phyloP scores from a whole-genome alignment of 345 rosid genomes.

The Syzygium jambos region DNA sequence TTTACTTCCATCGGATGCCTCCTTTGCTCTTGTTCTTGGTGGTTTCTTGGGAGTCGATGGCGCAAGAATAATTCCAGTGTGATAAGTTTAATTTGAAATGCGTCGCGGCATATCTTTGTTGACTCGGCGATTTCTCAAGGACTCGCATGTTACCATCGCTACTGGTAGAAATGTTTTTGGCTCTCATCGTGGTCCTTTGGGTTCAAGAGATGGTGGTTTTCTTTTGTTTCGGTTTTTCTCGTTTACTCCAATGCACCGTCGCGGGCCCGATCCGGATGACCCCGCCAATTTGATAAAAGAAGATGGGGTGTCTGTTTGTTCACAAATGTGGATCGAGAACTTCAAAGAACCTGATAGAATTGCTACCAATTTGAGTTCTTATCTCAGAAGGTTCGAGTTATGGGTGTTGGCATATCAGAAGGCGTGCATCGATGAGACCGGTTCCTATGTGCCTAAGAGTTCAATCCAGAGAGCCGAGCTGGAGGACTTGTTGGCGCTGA shows the following conservation, averaged over 20 bases:
- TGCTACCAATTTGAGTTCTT: slow-evolving; percentile 47
- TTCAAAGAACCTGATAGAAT: slow-evolving; percentile 40
- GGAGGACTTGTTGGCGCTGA: slow-evolving; percentile 71
- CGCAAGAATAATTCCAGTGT: not conserved
- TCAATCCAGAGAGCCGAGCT: slow-evolving; percentile 64
- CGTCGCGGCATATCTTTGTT: not conserved
- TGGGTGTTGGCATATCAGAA: slow-evolving; percentile 97
- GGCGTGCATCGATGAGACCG: slow-evolving; percentile 77
- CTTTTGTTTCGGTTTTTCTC: slow-evolving; percentile 42
- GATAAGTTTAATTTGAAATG: not conserved
- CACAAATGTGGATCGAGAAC: slow-evolving; percentile 90
- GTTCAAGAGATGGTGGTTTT: slow-evolving; percentile 1
- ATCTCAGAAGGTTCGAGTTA: slow-evolving; percentile 74
- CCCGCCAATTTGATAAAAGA: slow-evolving; percentile 74
- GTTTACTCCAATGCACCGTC: slow-evolving; percentile 38
- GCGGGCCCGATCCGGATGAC: slow-evolving; percentile 73
- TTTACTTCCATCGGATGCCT: not conserved
- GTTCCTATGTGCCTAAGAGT: slow-evolving; percentile 82
- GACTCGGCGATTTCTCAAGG: not conserved
- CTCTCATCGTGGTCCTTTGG: not conserved
- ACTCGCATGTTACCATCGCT: not conserved
- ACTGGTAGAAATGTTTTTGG: not conserved
- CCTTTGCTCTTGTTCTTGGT: not conserved
- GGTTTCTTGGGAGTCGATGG: not conserved
- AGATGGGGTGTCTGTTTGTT: slow-evolving; percentile 89